These are phyloP conservation scores for Vanderwaltozyma polyspora DNA, from an alignment of 805 yeast genomes.

Conservation along the genomic window DNA sequence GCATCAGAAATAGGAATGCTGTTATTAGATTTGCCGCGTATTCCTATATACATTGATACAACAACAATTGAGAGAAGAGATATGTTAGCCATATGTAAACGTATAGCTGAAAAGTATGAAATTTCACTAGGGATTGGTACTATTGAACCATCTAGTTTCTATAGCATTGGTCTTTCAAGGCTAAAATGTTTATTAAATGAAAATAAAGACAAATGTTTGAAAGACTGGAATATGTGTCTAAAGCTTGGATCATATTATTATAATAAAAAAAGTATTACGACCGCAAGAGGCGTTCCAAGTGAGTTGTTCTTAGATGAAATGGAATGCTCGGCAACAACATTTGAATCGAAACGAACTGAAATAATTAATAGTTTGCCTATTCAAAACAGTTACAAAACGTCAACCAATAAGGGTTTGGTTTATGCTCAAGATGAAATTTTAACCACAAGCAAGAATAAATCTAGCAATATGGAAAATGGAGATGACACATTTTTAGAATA, in stretches of 20 bases:
- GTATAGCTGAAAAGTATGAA: constrained; percentile 13
- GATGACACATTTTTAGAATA: constrained; percentile 1
- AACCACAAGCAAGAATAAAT: no score
- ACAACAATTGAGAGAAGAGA: constrained; percentile 20
- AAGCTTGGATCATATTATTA: constrained; percentile 11
- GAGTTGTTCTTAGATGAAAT: constrained; percentile 11
- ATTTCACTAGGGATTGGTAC: constrained; percentile 23
- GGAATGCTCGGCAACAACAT: constrained; percentile 5
- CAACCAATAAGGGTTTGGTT: constrained; percentile 11
- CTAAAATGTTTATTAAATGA: constrained; percentile 8
- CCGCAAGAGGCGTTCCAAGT: constrained; percentile 18
- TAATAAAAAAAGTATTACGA: constrained; percentile 10
- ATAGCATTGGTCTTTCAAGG: constrained; percentile 12
- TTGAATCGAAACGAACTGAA: constrained; percentile 11
- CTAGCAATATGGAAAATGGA: no score
- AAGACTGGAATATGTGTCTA: constrained; percentile 21
- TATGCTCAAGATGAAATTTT: constrained; percentile 21
- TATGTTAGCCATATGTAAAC: constrained; percentile 21
- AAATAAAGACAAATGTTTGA: constrained; percentile 13
- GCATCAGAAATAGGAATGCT: constrained; percentile 9
- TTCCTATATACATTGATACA: constrained; percentile 24
- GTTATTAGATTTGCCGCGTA: constrained; percentile 12
- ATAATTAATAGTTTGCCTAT: constrained; percentile 12
- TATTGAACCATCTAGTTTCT: constrained; percentile 10
- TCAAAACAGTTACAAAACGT: constrained; percentile 14